phyloP scores from a whole-genome alignment of 2,329 filamentous ascomycete species.

The Chaetomium olivaceum region DNA sequence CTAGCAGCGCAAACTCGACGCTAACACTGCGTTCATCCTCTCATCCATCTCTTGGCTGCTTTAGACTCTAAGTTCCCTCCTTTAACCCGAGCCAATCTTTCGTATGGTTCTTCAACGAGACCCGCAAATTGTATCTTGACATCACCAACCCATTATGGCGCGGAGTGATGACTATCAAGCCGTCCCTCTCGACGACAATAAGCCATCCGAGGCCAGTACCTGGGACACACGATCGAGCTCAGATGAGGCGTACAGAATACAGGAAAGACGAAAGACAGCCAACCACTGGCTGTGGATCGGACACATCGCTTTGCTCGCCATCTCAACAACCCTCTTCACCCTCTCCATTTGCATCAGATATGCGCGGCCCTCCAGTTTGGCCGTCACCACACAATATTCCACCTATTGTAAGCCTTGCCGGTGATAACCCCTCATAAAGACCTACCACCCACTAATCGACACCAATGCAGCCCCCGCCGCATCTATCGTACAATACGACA shows the following conservation, averaged over 20 bases:
- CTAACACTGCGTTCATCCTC: background rate
- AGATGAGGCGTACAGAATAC: background rate
- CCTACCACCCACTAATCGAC: background rate
- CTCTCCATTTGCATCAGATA: conserved; percentile 10
- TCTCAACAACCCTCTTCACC: conserved; percentile 12
- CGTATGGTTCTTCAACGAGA: background rate
- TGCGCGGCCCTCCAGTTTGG: conserved; percentile 1
- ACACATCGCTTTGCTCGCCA: conserved; percentile 6
- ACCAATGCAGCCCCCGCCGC: conserved; percentile 4
- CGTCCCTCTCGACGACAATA: conserved; percentile 14
- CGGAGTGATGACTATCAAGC: conserved; percentile 5
- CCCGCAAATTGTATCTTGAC: background rate
- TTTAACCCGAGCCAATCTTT: background rate
- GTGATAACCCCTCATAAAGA: background rate
- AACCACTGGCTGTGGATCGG: conserved; percentile 16
- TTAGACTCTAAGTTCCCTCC: background rate
- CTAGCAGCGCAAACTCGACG: background rate
- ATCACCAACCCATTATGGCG: background rate
- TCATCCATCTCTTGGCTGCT: background rate
- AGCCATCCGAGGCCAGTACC: background rate
- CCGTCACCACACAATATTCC: conserved; percentile 1
- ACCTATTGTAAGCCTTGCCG: conserved; percentile 9
- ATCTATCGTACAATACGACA: conserved; percentile 7
- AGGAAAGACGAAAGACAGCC: background rate
- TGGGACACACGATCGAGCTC: conserved; percentile 1